Evolutionary conservation across 768 basidiomycete species (phyloP), one percentile per base, ranked within the genome.

Genomic region (Lactifluus subvellereus): DNA sequence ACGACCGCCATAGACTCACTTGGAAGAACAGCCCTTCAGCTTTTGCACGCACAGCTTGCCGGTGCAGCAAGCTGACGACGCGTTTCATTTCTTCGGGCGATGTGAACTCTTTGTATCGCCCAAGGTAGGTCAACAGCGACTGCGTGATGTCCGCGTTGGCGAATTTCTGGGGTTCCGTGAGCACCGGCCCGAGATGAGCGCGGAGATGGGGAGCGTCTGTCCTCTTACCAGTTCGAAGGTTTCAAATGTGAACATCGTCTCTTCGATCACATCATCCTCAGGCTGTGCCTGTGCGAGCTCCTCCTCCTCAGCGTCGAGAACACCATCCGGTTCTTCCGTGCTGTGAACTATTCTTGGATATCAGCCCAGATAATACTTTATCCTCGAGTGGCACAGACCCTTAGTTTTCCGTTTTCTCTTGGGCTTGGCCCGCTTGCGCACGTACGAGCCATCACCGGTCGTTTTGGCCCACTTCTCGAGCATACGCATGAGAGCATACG

Each of bases 1-100:
- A 50, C 16, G 61, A 48, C 56, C 38, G 47, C n/a, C 48, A 43
- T 55, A 64, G 53, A 73, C 82, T 58, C 63, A 94, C 96, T 76
- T 95, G 92, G 83, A 96, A 99, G 75, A 93, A 98, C 9, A 99
- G 75, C 0, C 89, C 96, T 72, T 98, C 97, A 1, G 94, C 92
- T 72, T 97, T 94, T 16, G 88, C 87, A 69, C 83, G 87, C 64
- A 99, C 84, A 50, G 88, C 94, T 67, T 96, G 92, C 14, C 97
- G 84, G 72, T 98, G 92, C 68, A 99, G 80, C 68, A 99, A 76
- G 67, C 82, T 84, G 38, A 98, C 94, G 43, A 93, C 88, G 52
- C 94, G 84, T 72, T 90, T 91, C 86, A 98, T 89, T 71, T 88
- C 82, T 69, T 98, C 92, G 0, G 88, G 75, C 2, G 82, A 80